These are phyloP conservation scores for Infundibulicybe gibba DNA, from an alignment of 768 basidiomycete species.

Conservation along the genomic window DNA sequence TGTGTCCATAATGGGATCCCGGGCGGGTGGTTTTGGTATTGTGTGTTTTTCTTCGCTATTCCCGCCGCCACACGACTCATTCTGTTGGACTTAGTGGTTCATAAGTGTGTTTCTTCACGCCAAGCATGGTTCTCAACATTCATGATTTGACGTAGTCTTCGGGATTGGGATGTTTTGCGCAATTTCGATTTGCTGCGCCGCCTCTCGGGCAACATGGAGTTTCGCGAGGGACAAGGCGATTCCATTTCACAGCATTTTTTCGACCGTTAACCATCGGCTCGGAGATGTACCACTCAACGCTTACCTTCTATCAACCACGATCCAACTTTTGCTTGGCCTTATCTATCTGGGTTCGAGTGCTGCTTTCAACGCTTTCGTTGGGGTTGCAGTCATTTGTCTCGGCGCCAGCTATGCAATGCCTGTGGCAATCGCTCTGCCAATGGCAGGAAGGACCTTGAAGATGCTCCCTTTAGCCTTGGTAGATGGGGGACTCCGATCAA, in stretches of 20 bases:
- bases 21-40: constrained; percentile 59
- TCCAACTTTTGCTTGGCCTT: constrained; percentile 58
- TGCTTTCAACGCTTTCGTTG: constrained; percentile 67
- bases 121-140: not conserved
- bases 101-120: constrained; percentile 25
- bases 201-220: constrained; percentile 69
- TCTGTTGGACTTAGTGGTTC: constrained; percentile 29
- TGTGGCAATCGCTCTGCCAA: constrained; percentile 48
- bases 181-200: constrained; percentile 63
- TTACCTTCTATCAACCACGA: constrained; percentile 50
- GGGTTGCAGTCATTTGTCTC: constrained; percentile 64
- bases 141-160: constrained; percentile 36
- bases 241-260: constrained; percentile 47
- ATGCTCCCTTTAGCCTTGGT: constrained; percentile 51
- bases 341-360: constrained; percentile 60
- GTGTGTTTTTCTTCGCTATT: constrained; percentile 18
- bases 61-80: not conserved
- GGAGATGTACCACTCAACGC: constrained; percentile 57
- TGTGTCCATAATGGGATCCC: constrained; percentile 60
- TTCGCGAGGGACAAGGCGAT: constrained; percentile 68
- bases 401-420: constrained; percentile 65
- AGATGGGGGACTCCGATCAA: constrained; percentile 44
- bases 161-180: constrained; percentile 58
- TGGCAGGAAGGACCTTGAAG: constrained; percentile 37
- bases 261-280: constrained; percentile 35